phyloP scores from a whole-genome alignment of 306 rosid species.

The Malus sylvestris region DNA sequence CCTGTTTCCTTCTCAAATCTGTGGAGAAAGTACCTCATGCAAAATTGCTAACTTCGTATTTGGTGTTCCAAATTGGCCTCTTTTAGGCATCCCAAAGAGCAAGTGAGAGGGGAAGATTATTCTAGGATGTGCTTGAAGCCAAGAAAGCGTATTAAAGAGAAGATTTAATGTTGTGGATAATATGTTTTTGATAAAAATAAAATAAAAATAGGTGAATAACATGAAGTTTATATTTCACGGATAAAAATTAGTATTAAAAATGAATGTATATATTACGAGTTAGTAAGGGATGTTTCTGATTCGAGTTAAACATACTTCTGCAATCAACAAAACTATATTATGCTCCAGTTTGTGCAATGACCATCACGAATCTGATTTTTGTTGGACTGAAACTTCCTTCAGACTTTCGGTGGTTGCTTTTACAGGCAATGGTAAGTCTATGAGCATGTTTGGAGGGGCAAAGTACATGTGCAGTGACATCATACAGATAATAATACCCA shows the following conservation, averaged over 20 bases:
- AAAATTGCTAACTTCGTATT: not conserved
- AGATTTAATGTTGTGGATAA: not conserved
- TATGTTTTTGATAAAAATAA: no score
- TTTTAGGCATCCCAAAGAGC: slow-evolving; percentile 11
- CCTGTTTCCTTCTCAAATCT: not conserved
- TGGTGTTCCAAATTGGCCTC: not conserved
- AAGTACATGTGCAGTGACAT: slow-evolving; percentile 96
- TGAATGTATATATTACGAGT: no score
- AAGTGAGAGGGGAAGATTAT: slow-evolving; percentile 1
- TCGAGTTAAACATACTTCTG: slow-evolving; percentile 1
- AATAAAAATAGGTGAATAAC: no score
- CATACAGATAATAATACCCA: slow-evolving; percentile 82
- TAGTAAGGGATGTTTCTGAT: not conserved
- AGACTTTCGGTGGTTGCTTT: slow-evolving; percentile 63
- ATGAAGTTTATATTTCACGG: no score
- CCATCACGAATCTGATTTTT: slow-evolving; percentile 52
- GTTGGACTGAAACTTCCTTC: slow-evolving; percentile 51
- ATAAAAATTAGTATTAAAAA: no score
- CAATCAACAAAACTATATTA: not conserved
- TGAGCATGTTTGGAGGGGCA: slow-evolving; percentile 68
- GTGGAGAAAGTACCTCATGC: not conserved
- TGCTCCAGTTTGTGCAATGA: slow-evolving; percentile 3
- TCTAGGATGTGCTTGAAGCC: slow-evolving; percentile 12
- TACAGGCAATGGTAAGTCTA: slow-evolving; percentile 53
- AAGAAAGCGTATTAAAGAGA: not conserved